Conservation (phyloP, 768 basidiomycete genomes). For the Hygrophorus russula region DNA sequence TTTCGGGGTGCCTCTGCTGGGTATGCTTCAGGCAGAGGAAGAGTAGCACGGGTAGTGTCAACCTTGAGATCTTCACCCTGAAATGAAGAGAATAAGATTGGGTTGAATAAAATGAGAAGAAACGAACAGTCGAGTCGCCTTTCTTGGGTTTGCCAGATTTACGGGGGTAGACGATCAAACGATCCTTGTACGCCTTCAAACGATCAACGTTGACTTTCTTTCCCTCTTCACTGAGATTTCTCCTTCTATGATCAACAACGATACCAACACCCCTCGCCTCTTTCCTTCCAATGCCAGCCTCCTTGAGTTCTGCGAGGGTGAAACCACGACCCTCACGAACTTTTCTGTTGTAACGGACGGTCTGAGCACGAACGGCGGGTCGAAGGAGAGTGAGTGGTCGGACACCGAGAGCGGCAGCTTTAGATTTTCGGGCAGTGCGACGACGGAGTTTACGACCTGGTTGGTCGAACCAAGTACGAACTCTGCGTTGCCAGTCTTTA, state of each 20-base stretch:
- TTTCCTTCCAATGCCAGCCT: slow-evolving; percentile 89
- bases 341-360: slow-evolving; percentile 97
- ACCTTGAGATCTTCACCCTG: slow-evolving; percentile 80
- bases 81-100: slow-evolving; percentile 5
- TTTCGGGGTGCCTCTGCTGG: slow-evolving; percentile 80
- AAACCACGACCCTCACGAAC: slow-evolving; percentile 95
- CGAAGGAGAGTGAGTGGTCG: slow-evolving; percentile 87
- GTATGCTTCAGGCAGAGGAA: slow-evolving; percentile 60
- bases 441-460: slow-evolving; percentile 95
- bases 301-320: slow-evolving; percentile 89
- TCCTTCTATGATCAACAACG: slow-evolving; percentile 93
- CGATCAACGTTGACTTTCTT: slow-evolving; percentile 92
- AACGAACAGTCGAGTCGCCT: slow-evolving; percentile 81
- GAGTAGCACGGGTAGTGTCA: slow-evolving; percentile 53
- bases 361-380: slow-evolving; percentile 93
- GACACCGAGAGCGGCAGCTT: slow-evolving; percentile 85
- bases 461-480: slow-evolving; percentile 98
- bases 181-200: slow-evolving; percentile 85
- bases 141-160: slow-evolving; percentile 93
- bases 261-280: slow-evolving; percentile 90
- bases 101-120: slow-evolving; percentile 4
- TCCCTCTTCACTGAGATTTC: slow-evolving; percentile 94
- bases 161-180: slow-evolving; percentile 94
- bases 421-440: slow-evolving; percentile 83
- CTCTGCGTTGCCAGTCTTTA: slow-evolving; percentile 98